Evolutionary conservation across 108 stramenopile species (phyloP).

Genomic region (Fragilariopsis cylindrus): DNA sequence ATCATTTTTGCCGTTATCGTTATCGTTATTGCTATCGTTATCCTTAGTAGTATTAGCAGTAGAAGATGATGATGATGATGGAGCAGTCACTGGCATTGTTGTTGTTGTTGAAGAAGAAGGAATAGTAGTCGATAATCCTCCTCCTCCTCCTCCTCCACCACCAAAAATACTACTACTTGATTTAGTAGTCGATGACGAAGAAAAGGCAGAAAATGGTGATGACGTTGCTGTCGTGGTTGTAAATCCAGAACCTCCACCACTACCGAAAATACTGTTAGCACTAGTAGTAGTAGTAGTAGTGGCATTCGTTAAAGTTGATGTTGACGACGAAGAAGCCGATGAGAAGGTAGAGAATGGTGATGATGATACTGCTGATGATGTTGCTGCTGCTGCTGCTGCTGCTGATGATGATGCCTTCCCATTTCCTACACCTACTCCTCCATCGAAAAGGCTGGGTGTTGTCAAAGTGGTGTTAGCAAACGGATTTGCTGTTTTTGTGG

Average conservation of each 20-base stretch:
- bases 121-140: too few species aligned
- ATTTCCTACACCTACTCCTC: too few species aligned
- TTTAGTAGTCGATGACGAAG: neutral
- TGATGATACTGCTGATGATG: too few species aligned
- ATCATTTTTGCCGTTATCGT: conserved; percentile 19
- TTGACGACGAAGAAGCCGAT: neutral
- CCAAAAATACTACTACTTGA: neutral
- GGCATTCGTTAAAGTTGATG: neutral
- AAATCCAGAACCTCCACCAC: neutral
- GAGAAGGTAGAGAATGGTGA: neutral
- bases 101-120: neutral
- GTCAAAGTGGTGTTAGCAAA: conserved; percentile 18
- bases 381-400: too few species aligned
- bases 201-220: neutral
- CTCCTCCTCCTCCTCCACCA: neutral
- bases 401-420: too few species aligned
- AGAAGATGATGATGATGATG: neutral
- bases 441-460: neutral
- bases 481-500: conserved; percentile 36
- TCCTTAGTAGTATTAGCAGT: neutral
- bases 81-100: neutral
- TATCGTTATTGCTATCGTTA: neutral
- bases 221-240: neutral
- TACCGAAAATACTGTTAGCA: too few species aligned
- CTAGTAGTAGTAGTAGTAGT: neutral